These are phyloP conservation scores for Lodderomyces margitis DNA, from an alignment of 1,139 yeast species.

Conservation along the genomic window DNA sequence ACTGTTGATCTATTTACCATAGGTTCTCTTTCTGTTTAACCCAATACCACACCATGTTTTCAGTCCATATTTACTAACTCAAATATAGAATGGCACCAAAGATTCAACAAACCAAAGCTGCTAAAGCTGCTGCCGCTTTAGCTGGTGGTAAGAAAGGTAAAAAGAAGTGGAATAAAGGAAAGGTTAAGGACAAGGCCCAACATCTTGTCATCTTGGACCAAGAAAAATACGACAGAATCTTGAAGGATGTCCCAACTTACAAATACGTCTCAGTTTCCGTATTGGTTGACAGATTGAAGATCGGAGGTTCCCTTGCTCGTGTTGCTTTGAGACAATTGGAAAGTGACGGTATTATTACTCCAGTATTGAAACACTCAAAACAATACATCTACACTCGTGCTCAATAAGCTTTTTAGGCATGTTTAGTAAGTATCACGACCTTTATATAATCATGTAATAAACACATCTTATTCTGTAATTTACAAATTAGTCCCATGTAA, in stretches of 20 bases:
- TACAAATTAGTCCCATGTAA: neutral
- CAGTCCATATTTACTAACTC: neutral
- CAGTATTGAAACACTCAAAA: constrained; percentile 93
- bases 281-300: constrained; percentile 98
- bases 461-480: neutral
- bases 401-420: constrained; percentile 25
- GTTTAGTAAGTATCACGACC: constrained; percentile 8
- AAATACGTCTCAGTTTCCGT: constrained; percentile 98
- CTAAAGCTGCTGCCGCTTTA: constrained; percentile 99
- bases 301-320: constrained; percentile 99
- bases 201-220: constrained; percentile 97
- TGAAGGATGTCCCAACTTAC: constrained; percentile 99
- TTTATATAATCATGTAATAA: constrained; percentile 9
- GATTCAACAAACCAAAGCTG: constrained; percentile 98
- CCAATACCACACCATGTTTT: neutral
- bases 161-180: constrained; percentile 99
- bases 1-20: neutral
- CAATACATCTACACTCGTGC: constrained; percentile 96
- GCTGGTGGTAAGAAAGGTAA: constrained; percentile 99
- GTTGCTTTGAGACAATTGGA: constrained; percentile 96
- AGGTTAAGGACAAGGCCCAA: constrained; percentile 99
- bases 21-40: neutral
- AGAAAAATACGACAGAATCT: constrained; percentile 98
- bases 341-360: constrained; percentile 91
- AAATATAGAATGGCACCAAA: constrained; percentile 86